Evolutionary conservation across 805 yeast genomes (phyloP).

Genomic region (Zygosaccharomyces lentus): DNA sequence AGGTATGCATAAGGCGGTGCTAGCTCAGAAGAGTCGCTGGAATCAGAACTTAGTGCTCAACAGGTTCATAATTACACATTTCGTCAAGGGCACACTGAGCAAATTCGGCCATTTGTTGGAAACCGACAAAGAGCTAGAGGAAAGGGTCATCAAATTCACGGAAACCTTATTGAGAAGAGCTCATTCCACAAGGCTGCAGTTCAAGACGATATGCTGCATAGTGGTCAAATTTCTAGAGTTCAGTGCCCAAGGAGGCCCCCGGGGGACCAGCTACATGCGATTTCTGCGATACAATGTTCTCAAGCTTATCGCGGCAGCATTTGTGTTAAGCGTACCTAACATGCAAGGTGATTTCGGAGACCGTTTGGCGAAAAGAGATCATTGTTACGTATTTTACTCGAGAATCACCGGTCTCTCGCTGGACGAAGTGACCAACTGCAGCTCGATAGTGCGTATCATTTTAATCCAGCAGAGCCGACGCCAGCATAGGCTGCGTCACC

Average conservation of each 20-base stretch:
- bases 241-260: conserved; percentile 12
- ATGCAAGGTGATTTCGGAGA: conserved; percentile 8
- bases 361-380: conserved; percentile 15
- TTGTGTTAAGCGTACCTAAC: conserved; percentile 23
- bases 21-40: background rate
- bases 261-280: conserved; percentile 20
- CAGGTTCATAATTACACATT: conserved; percentile 19
- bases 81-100: conserved; percentile 13
- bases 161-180: conserved; percentile 21
- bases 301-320: conserved; percentile 22
- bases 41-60: conserved; percentile 8
- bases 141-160: conserved; percentile 9
- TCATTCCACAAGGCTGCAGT: conserved; percentile 18
- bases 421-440: conserved; percentile 24
- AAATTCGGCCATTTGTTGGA: conserved; percentile 14
- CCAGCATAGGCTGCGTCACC: conserved; percentile 1
- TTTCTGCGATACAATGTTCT: conserved; percentile 18
- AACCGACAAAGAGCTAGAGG: background rate
- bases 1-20: background rate
- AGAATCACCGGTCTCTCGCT: conserved; percentile 23
- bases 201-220: conserved; percentile 27
- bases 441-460: conserved; percentile 27
- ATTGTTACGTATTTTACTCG: conserved; percentile 14
- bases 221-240: conserved; percentile 22
- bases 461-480: conserved; percentile 19